Percentiles rank a stretch among this genome's conserved stretches.
Evolutionary conservation across 2,329 filamentous ascomycete species (phyloP).

Genomic region (Fusarium humuli): DNA sequence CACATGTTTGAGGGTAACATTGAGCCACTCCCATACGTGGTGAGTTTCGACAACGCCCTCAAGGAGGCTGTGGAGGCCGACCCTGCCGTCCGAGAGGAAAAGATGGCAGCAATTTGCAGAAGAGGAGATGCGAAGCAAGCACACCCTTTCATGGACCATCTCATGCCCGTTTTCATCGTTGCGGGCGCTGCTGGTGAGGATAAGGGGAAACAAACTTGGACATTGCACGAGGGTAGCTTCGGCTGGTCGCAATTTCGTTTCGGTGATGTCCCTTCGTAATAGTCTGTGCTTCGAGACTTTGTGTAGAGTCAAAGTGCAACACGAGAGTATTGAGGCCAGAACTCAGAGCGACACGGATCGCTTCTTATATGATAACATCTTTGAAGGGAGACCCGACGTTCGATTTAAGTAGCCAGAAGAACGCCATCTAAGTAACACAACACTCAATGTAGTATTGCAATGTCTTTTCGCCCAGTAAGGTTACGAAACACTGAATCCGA

Average conservation of each 20-base stretch:
- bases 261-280: slow-evolving; percentile 49
- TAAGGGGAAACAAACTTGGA: slow-evolving; percentile 58
- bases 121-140: slow-evolving; percentile 60
- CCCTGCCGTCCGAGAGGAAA: slow-evolving; percentile 53
- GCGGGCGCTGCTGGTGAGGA: slow-evolving; percentile 61
- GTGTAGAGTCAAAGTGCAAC: slow-evolving; percentile 2
- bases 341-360: neutral
- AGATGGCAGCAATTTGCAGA: slow-evolving; percentile 54
- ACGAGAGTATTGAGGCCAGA: neutral
- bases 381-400: neutral
- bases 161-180: slow-evolving; percentile 62
- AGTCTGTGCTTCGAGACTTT: slow-evolving; percentile 15
- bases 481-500: neutral
- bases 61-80: slow-evolving; percentile 70
- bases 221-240: slow-evolving; percentile 58
- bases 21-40: slow-evolving; percentile 65
- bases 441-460: neutral
- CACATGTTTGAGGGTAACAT: slow-evolving; percentile 52
- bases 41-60: slow-evolving; percentile 75
- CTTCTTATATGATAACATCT: neutral
- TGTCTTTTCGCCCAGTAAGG: slow-evolving; percentile 6
- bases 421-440: neutral
- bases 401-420: neutral
- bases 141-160: slow-evolving; percentile 62
- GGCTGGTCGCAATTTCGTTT: slow-evolving; percentile 63